Conservation (phyloP, 306 rosid species). For the Castanospermum australe region DNA sequence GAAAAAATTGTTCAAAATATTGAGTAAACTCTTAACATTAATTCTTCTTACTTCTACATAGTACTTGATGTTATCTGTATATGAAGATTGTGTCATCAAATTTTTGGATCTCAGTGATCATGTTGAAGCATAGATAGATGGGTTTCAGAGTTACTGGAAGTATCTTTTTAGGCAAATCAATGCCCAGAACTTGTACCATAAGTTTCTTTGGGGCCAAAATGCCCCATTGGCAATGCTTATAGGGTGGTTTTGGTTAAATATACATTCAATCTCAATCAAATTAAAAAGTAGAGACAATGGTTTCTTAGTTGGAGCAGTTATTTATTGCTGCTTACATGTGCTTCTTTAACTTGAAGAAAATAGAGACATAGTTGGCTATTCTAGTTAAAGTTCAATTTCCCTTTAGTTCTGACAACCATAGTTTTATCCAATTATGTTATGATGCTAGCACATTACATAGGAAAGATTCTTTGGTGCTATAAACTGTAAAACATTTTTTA, state of each 20-base stretch:
- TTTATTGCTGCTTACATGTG: too few species aligned
- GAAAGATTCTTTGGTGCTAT: too few species aligned
- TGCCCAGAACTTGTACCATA: background rate
- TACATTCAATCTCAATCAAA: background rate
- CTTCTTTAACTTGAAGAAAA: too few species aligned
- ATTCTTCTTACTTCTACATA: background rate
- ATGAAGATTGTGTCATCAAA: background rate
- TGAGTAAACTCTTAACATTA: background rate
- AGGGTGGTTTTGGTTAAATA: background rate
- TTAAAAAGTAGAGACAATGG: background rate
- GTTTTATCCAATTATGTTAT: too few species aligned
- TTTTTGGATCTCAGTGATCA: too few species aligned
- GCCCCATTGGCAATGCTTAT: background rate
- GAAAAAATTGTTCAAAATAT: slow-evolving; percentile 14
- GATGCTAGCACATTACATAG: too few species aligned
- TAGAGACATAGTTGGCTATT: background rate
- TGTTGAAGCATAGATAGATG: too few species aligned
- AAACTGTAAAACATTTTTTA: too few species aligned
- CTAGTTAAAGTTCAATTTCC: background rate
- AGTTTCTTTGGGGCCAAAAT: background rate
- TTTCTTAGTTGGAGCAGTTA: background rate
- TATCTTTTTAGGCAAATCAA: background rate
- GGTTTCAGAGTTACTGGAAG: too few species aligned
- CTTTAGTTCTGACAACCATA: background rate
- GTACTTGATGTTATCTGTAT: background rate